phyloP scores from a whole-genome alignment of 1,139 yeast genomes.

The Hanseniaspora uvarum region DNA sequence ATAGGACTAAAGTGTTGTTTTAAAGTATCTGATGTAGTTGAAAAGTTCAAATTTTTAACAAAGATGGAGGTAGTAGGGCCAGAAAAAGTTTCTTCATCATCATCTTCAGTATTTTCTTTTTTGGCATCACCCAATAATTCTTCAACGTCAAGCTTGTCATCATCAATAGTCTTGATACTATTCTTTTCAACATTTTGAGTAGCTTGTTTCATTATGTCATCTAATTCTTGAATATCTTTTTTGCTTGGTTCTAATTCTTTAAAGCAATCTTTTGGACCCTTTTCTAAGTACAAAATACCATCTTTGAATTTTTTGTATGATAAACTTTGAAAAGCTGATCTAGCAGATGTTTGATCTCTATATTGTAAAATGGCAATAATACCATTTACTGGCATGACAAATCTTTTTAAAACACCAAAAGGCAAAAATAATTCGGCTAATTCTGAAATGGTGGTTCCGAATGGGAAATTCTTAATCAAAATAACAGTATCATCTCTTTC shows the following conservation, averaged over 20 bases:
- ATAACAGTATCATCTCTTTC: conserved; percentile 76
- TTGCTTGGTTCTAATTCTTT: conserved; percentile 35
- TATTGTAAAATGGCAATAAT: conserved; percentile 94
- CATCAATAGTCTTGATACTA: conserved; percentile 37
- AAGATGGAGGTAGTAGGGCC: conserved; percentile 80
- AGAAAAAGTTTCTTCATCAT: conserved; percentile 38
- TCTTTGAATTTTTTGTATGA: conserved; percentile 82
- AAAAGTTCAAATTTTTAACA: conserved; percentile 82
- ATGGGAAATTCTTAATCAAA: conserved; percentile 81
- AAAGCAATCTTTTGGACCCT: conserved; percentile 82
- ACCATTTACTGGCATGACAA: conserved; percentile 93
- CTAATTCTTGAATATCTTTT: conserved; percentile 29
- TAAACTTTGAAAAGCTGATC: conserved; percentile 78
- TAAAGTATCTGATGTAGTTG: conserved; percentile 55
- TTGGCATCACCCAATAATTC: conserved; percentile 12
- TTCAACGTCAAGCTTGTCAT: conserved; percentile 33
- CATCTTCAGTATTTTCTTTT: conserved; percentile 27
- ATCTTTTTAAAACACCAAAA: conserved; percentile 68
- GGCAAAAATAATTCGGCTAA: conserved; percentile 69
- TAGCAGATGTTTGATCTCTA: conserved; percentile 70
- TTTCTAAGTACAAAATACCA: conserved; percentile 77
- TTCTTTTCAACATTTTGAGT: conserved; percentile 38
- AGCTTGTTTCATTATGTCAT: conserved; percentile 25
- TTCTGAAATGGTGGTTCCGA: conserved; percentile 71
- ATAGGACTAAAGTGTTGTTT: conserved; percentile 54